These are phyloP conservation scores for Fragilaria crotonensis DNA, from an alignment of 108 stramenopile genomes.

Conservation along the genomic window DNA sequence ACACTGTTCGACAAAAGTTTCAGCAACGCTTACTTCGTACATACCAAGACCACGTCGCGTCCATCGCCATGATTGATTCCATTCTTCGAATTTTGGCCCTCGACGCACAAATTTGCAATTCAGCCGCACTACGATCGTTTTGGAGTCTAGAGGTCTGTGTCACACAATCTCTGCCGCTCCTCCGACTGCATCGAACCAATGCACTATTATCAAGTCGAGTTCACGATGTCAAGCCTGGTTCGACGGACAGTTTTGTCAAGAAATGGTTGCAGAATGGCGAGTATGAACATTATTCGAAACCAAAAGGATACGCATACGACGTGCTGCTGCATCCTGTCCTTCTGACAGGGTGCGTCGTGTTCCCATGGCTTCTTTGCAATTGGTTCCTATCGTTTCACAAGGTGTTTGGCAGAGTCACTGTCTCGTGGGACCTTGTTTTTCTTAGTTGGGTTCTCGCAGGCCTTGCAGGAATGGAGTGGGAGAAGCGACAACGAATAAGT, in stretches of 20 bases:
- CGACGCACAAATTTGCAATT: constrained; percentile 42
- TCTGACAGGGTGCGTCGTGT: not conserved
- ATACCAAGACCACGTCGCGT: not conserved
- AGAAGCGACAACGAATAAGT: not conserved
- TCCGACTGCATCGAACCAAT: not conserved
- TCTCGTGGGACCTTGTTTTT: not conserved
- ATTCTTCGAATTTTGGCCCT: constrained; percentile 37
- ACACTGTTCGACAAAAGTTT: not conserved
- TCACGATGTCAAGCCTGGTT: not conserved
- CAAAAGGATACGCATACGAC: not conserved
- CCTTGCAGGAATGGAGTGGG: not conserved
- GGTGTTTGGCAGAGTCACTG: not conserved
- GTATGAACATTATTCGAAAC: not conserved
- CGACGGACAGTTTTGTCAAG: constrained; percentile 31
- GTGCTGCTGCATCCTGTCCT: not conserved
- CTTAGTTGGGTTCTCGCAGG: not conserved
- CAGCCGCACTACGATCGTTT: constrained; percentile 25
- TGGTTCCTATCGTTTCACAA: not conserved
- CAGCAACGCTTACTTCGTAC: not conserved
- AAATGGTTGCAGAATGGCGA: constrained; percentile 23
- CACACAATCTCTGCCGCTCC: not conserved
- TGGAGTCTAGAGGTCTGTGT: constrained; percentile 3
- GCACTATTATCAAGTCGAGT: not conserved
- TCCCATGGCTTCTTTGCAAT: not conserved
- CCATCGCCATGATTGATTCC: constrained; percentile 16